These are phyloP conservation scores for Dysphania ambrosioides DNA, from an alignment of 148 eudicot species.

Conservation along the genomic window DNA sequence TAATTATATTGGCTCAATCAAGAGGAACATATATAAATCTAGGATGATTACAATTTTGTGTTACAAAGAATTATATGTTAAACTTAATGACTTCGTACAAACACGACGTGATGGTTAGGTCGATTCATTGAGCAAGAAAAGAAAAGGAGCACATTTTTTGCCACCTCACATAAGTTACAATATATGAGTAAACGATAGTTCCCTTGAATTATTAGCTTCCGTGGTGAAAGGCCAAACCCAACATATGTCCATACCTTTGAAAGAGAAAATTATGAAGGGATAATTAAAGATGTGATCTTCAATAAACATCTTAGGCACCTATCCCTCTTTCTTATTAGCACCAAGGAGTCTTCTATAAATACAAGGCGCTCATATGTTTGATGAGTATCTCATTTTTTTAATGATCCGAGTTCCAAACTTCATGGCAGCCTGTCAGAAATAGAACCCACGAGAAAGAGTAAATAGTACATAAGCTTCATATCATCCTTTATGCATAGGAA, in stretches of 20 bases:
- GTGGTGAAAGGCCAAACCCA: background rate
- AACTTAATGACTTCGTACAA: background rate
- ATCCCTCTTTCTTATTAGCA: constrained; percentile 70
- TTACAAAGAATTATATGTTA: background rate
- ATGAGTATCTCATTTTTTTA: constrained; percentile 64
- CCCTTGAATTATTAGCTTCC: background rate
- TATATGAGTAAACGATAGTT: background rate
- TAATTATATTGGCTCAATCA: constrained; percentile 1
- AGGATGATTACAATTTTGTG: background rate
- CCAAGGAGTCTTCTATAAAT: constrained; percentile 81
- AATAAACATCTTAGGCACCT: constrained; percentile 75
- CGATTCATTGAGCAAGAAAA: background rate
- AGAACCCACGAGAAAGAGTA: background rate
- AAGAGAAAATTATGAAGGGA: constrained; percentile 55
- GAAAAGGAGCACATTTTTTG: background rate
- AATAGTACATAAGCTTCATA: background rate
- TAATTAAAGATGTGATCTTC: constrained; percentile 43
- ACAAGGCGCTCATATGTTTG: constrained; percentile 72
- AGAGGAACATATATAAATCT: constrained; percentile 1
- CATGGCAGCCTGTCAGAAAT: constrained; percentile 53
- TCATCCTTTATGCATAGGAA: background rate
- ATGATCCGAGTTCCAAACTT: constrained; percentile 54
- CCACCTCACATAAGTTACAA: background rate
- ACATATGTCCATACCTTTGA: constrained; percentile 66
- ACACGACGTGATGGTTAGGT: background rate